Conservation (phyloP, 1,139 yeast genomes). For the Taphrina wiesneri region DNA sequence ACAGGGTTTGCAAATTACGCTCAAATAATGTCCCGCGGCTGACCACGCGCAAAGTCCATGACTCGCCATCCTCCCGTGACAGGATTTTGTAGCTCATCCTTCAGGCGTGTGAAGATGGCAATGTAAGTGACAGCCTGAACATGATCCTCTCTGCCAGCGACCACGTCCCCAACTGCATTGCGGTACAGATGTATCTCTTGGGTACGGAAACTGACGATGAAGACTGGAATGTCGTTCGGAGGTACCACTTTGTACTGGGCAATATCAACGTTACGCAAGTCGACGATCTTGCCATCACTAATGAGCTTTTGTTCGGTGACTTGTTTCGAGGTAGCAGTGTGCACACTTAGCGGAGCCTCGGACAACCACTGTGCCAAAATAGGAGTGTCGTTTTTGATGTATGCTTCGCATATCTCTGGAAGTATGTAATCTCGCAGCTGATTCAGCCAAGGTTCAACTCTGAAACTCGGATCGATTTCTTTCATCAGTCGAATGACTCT, state of each 20-base stretch:
- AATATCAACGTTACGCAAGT: conserved; percentile 92
- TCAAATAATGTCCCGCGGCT: conserved; percentile 33
- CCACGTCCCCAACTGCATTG: conserved; percentile 90
- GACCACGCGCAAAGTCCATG: conserved; percentile 79
- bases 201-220: conserved; percentile 93
- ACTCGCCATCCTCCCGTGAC: conserved; percentile 98
- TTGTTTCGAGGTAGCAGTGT: conserved; percentile 91
- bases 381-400: conserved; percentile 84
- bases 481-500: conserved; percentile 82
- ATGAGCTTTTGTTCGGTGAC: conserved; percentile 87
- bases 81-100: conserved; percentile 85
- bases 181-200: conserved; percentile 92
- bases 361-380: conserved; percentile 88
- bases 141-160: conserved; percentile 95
- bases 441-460: conserved; percentile 72
- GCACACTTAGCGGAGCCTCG: conserved; percentile 94
- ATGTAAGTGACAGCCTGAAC: conserved; percentile 92
- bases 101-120: conserved; percentile 88
- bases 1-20: background rate
- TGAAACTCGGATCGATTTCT: conserved; percentile 86
- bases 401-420: conserved; percentile 95
- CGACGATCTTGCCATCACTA: conserved; percentile 88
- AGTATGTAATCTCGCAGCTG: conserved; percentile 89
- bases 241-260: conserved; percentile 84
- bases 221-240: conserved; percentile 89